phyloP scores from a whole-genome alignment of 768 basidiomycete species.

The Suillus decipiens region DNA sequence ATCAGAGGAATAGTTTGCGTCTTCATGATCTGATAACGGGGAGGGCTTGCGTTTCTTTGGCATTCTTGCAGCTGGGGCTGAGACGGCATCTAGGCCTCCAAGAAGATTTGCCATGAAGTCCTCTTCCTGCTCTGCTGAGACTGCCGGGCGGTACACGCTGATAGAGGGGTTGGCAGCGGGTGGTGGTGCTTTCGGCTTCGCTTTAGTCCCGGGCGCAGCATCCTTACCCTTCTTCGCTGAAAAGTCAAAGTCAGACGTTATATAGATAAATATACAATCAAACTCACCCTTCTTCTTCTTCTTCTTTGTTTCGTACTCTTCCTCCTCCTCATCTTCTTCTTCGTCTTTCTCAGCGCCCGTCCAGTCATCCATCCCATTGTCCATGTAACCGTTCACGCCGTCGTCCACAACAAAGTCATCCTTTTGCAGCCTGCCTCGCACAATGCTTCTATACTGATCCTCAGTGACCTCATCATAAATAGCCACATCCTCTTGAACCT shows the following conservation, averaged over 20 bases:
- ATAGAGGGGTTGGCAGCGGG: constrained; percentile 59
- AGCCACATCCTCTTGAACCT: constrained; percentile 59
- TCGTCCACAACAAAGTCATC: constrained; percentile 98
- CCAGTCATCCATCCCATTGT: constrained; percentile 98
- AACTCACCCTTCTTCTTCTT: constrained; percentile 41
- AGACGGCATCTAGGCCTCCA: constrained; percentile 62
- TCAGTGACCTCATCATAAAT: constrained; percentile 92
- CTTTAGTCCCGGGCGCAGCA: constrained; percentile 36
- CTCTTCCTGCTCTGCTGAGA: constrained; percentile 77
- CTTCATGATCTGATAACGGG: constrained; percentile 42
- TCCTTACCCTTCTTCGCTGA: constrained; percentile 28
- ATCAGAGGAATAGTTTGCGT: constrained; percentile 30
- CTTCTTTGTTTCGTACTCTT: constrained; percentile 36
- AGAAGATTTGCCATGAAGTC: constrained; percentile 89
- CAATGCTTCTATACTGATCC: constrained; percentile 85
- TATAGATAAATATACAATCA: background rate
- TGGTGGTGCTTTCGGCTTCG: constrained; percentile 48
- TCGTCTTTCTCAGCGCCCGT: constrained; percentile 57
- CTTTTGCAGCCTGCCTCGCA: constrained; percentile 73
- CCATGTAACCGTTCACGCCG: constrained; percentile 86
- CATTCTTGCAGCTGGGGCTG: constrained; percentile 37
- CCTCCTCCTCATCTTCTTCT: constrained; percentile 48
- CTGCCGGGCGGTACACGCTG: constrained; percentile 76
- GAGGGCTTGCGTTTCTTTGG: constrained; percentile 73
- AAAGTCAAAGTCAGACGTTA: constrained; percentile 12